Evolutionary conservation across 2,329 filamentous ascomycete genomes (phyloP).

Genomic region (Metarhizium robertsii): DNA sequence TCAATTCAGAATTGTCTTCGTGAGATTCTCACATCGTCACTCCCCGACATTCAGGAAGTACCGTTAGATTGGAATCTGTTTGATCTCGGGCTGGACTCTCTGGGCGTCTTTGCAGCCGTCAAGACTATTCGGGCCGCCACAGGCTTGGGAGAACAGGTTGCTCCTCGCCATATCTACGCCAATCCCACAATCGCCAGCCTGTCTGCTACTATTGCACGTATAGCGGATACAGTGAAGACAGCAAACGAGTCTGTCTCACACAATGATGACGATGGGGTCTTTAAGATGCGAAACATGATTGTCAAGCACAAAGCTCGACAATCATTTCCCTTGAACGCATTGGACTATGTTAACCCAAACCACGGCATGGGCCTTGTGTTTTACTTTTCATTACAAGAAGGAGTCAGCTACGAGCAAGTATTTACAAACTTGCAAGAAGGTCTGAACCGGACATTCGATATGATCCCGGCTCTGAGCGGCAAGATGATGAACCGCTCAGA

Average conservation of each 20-base stretch:
- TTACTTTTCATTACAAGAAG: constrained; percentile 23
- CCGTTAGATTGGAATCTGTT: constrained; percentile 17
- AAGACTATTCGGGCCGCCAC: constrained; percentile 21
- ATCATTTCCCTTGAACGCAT: constrained; percentile 19
- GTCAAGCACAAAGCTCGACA: constrained; percentile 16
- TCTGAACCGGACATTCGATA: constrained; percentile 21
- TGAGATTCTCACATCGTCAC: constrained; percentile 10
- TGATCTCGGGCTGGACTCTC: constrained; percentile 22
- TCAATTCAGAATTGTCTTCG: constrained; percentile 12
- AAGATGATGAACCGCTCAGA: constrained; percentile 21
- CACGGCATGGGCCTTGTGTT: constrained; percentile 21
- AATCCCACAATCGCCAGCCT: constrained; percentile 19
- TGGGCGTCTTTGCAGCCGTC: constrained; percentile 18
- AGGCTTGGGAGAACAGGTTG: constrained; percentile 18
- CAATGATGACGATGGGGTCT: neutral
- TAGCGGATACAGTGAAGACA: constrained; percentile 9
- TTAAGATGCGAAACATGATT: constrained; percentile 11
- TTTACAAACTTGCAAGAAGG: constrained; percentile 24
- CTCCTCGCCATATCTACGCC: constrained; percentile 25
- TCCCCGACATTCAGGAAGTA: constrained; percentile 10
- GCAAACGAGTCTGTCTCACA: constrained; percentile 24
- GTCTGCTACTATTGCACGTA: constrained; percentile 12
- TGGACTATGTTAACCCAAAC: constrained; percentile 24
- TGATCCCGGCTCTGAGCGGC: constrained; percentile 27
- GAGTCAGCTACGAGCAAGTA: constrained; percentile 15